phyloP scores from a whole-genome alignment of 495 filamentous ascomycete genomes.

The Chaetomium fimeti region DNA sequence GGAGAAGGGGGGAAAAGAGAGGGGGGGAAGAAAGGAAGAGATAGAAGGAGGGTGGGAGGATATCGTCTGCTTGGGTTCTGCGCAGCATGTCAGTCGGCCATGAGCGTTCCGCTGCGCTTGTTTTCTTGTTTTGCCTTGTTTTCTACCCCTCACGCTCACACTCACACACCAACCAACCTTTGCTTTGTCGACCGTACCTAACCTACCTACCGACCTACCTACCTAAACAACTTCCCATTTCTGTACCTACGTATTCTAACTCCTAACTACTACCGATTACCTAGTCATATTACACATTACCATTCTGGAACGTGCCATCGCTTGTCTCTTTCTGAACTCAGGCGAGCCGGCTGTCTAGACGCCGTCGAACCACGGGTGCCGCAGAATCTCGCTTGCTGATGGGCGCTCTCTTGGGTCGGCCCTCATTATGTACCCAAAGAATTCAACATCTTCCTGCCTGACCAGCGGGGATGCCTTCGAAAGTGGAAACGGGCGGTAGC shows the following conservation, averaged over 20 bases:
- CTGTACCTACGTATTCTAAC: slow-evolving; percentile 4
- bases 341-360: no score
- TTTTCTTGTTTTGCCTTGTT: background rate
- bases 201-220: slow-evolving; percentile 4
- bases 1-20: background rate
- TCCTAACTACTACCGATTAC: background rate
- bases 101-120: slow-evolving; percentile 1
- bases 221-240: background rate
- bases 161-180: background rate
- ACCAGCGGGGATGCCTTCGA: no score
- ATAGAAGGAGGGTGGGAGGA: background rate
- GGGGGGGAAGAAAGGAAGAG: background rate
- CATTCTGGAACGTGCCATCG: background rate
- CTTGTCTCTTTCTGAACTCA: no score
- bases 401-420: no score
- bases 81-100: slow-evolving; percentile 1
- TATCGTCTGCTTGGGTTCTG: background rate
- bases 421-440: no score
- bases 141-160: background rate
- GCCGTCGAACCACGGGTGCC: no score
- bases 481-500: no score
- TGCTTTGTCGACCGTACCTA: background rate
- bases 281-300: background rate
- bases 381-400: no score
- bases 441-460: no score